A percentile compares a stretch with the other conserved stretches of the same genome.
Conservation (phyloP, 495 filamentous ascomycete genomes). For the Penicillium nucicola region DNA sequence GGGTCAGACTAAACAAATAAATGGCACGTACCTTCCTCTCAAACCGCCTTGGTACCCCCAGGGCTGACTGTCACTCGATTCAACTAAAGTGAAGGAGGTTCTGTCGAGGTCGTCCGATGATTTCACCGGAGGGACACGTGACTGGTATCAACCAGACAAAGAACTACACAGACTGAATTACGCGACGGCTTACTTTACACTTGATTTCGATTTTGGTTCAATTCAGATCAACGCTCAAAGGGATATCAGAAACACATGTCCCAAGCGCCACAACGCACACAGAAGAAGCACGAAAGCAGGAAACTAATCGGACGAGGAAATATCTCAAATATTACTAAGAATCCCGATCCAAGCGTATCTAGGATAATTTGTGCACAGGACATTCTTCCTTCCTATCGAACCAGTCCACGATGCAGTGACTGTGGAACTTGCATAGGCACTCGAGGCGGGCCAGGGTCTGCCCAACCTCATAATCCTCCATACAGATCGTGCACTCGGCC, state of each 20-base stretch:
- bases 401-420: constrained; percentile 60
- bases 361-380: constrained; percentile 49
- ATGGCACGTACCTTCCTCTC: not conserved
- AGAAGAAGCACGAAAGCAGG: constrained; percentile 1
- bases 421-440: constrained; percentile 92
- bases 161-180: too few species aligned
- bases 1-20: not conserved
- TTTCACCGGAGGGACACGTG: not conserved
- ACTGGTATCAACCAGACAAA: not conserved
- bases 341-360: constrained; percentile 1
- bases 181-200: too few species aligned
- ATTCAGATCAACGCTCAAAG: not conserved
- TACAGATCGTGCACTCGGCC: constrained; percentile 88
- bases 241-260: constrained; percentile 4
- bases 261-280: constrained; percentile 1
- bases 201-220: not conserved
- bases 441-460: constrained; percentile 79
- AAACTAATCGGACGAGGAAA: not conserved
- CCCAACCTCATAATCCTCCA: constrained; percentile 91
- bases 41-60: not conserved
- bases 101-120: not conserved
- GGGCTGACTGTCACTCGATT: not conserved
- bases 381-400: constrained; percentile 53
- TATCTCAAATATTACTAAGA: not conserved
- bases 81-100: not conserved